Base-by-base conservation (phyloP, 495 filamentous ascomycete genomes). In the Aspergillus kassunensis region DNA sequence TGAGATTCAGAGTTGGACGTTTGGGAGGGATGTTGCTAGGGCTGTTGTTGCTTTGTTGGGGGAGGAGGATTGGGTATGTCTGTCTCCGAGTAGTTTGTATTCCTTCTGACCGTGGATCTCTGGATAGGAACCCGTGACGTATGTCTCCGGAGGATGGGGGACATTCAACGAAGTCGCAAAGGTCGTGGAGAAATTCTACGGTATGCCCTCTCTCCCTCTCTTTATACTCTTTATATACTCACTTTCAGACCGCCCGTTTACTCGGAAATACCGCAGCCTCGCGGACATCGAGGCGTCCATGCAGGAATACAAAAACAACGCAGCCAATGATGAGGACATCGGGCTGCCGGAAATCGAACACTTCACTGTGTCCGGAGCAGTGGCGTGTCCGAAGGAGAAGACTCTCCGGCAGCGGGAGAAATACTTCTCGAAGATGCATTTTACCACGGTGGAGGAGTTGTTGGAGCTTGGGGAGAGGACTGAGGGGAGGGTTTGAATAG, bases 61-160 rank as follows among this genome's bases (percentile, higher is more conserved):
- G 1, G 27, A 44, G 42, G n/a, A 19, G 42, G 25, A 44, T 6
- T 44, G 42, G 42, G 42, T 44, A 25, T 18, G 42, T 42, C 19
- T 25, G 19, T 24, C 21, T 33, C 30, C 30, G n/a, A 10, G 7
- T n/a, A 11, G 30, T 4, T 3, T 33, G 12, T 33, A 4, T 33
- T 33, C 13, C 12, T 33, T 25, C 6, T 42, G 19, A 42, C 20
- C 2, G 13, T 9, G 23, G 0, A 75, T 18, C 30, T n/a, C n/a
- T n/a, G n/a, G n/a, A n/a, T 11, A 54, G 51, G 51, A 54, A 48
- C 34, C 24, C 1, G 51, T 54, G 0, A 51, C 42, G n/a, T 56
- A 56, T 19, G 34, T 51, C 2, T 12, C 36, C 5, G 42, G 41
- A 1, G 41, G 47, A 15, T 41, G 25, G 18, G 40, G 42, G 13